Percentiles rank a stretch among this genome's conserved stretches.
Conservation (phyloP, 305 asterid genomes). For the Fraxinus sp. region DNA sequence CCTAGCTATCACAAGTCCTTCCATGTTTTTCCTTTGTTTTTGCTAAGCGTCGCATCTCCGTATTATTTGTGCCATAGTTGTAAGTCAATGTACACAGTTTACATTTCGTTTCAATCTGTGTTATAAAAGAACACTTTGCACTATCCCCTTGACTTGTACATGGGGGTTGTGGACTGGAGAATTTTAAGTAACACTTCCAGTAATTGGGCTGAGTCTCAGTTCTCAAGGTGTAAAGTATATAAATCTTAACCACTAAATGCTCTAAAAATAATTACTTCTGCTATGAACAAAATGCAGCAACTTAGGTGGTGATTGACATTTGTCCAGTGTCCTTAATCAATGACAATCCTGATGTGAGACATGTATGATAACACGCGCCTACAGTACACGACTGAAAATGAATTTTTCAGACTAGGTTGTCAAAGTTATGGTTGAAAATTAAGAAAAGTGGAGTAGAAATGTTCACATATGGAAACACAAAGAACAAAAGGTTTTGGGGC, state of each 20-base stretch:
- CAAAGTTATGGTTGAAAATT: background rate
- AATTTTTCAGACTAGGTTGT: background rate
- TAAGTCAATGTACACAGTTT: background rate
- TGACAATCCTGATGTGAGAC: background rate
- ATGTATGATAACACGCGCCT: background rate
- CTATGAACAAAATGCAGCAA: background rate
- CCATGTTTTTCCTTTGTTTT: background rate
- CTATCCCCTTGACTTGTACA: background rate
- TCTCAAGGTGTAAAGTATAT: background rate
- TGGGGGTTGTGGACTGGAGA: background rate
- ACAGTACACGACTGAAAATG: background rate
- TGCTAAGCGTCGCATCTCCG: background rate
- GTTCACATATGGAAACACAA: background rate
- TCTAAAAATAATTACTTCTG: background rate
- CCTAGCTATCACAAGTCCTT: background rate
- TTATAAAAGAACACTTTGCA: background rate
- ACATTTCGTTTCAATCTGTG: background rate
- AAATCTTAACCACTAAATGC: background rate
- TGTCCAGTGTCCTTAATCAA: background rate
- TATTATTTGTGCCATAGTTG: background rate
- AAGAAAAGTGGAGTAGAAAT: background rate
- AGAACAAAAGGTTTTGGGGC: background rate
- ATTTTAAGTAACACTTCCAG: background rate
- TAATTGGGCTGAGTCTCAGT: background rate
- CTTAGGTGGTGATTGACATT: background rate